Conservation (phyloP, 1,284 basidiomycete genomes). For the Ustilago cynodontis region DNA sequence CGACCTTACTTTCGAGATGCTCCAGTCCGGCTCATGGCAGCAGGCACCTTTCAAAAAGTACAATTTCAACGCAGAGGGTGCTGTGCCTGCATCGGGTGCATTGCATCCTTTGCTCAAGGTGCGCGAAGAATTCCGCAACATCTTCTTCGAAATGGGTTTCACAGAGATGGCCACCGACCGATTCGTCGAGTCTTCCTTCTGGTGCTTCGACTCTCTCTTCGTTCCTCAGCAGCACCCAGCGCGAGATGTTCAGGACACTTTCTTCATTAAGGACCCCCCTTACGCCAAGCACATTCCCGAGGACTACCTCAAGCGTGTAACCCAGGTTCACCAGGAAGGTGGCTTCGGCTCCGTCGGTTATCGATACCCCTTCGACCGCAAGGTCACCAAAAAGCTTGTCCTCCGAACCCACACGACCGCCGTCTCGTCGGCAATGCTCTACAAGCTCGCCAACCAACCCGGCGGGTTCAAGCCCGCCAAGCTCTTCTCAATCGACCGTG, state of each 20-base stretch:
- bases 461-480: constrained; percentile 94
- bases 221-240: constrained; percentile 99
- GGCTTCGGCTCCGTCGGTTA: constrained; percentile 97
- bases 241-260: constrained; percentile 97
- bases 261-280: constrained; percentile 95
- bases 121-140: constrained; percentile 95
- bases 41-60: constrained; percentile 87
- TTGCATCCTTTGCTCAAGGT: constrained; percentile 97
- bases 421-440: constrained; percentile 93
- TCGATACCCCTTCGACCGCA: constrained; percentile 93
- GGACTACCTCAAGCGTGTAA: constrained; percentile 90
- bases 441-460: constrained; percentile 77
- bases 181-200: constrained; percentile 98
- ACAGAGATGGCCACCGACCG: constrained; percentile 99
- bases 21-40: constrained; percentile 75
- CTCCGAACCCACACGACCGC: constrained; percentile 98
- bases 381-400: constrained; percentile 90
- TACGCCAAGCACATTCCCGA: constrained; percentile 81
- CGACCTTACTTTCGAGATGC: constrained; percentile 95
- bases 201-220: constrained; percentile 99
- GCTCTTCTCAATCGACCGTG: constrained; percentile 96
- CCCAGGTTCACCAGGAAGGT: constrained; percentile 87
- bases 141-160: constrained; percentile 99
- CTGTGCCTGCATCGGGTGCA: constrained; percentile 87
- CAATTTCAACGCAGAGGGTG: constrained; percentile 97